Evolutionary conservation across 1,139 yeast species (phyloP), one percentile per base, ranked within the genome.

Genomic region (Geotrichum histeridarum): DNA sequence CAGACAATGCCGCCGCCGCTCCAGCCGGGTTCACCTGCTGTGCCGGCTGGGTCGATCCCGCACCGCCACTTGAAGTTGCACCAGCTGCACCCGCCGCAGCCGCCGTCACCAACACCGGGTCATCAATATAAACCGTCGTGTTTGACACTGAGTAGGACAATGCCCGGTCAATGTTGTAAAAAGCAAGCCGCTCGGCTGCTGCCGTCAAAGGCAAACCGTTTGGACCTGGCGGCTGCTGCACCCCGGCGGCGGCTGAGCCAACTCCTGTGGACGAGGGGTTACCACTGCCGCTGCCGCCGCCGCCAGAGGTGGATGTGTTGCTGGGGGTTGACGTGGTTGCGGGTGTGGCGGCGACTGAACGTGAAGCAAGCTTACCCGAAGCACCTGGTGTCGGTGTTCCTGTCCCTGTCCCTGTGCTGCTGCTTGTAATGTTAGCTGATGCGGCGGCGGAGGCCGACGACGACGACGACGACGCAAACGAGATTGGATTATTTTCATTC

Each of bases 81-180:
- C 56, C 30, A 5, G 53, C 36, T 12, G 52, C 43, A 22, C 41
- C 47, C 36, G 47, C 32, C 14, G 45, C 39, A 32, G 50, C 48
- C 8, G 54, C 37, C 42, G 32, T 8, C 27, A 32, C 44, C 14
- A 38, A 41, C 32, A 35, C 53, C 4, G 54, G 37, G 37, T 55
- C 56, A 30, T 63, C 66, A 4, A 63, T 53, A 32, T 59, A 62
- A 2, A 57, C 54, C 6, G 60, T 60, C 2, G 60, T 49, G 43
- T 56, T 59, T 17, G 57, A 47, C 32, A 62, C 42, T 5, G 66
- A 57, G 38, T 56, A 60, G 6, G 57, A 50, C 35, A 65, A 55
- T 0, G 68, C 66, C 9, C 63, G 53, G 36, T 62, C 66, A 53
- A 65, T 63, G 31, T 63, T 61, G 30, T 57, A 51, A 18, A 58